phyloP scores from a whole-genome alignment of 257 asterid genomes.

The Capsicum pubescens region DNA sequence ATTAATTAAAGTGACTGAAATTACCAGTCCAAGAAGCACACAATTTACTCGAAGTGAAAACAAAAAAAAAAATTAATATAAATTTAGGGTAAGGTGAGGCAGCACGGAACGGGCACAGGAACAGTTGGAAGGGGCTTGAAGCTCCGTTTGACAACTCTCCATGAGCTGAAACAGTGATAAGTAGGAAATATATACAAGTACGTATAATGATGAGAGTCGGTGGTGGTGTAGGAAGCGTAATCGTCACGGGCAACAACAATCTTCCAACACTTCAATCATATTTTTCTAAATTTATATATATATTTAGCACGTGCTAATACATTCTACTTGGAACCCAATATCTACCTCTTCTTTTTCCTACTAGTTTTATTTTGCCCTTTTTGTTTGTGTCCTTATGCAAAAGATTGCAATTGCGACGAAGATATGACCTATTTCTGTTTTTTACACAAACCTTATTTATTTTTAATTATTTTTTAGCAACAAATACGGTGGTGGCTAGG shows the following conservation, averaged over 20 bases:
- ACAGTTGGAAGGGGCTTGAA: background rate
- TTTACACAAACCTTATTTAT: too few relatives aligned
- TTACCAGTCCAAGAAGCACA: too few relatives aligned
- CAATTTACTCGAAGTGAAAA: too few relatives aligned
- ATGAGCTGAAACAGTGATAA: background rate
- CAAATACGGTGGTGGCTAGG: too few relatives aligned
- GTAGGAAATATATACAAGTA: background rate
- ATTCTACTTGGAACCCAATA: background rate
- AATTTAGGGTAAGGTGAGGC: background rate
- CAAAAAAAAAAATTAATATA: too few relatives aligned
- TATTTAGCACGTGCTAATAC: background rate
- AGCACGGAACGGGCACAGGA: background rate
- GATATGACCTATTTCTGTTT: too few relatives aligned
- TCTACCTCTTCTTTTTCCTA: background rate
- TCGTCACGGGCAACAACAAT: constrained; percentile 44
- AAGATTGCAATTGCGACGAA: too few relatives aligned
- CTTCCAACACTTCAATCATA: constrained; percentile 10
- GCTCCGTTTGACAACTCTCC: constrained; percentile 9
- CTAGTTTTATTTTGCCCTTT: background rate
- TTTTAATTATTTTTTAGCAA: too few relatives aligned
- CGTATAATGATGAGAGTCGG: constrained; percentile 58
- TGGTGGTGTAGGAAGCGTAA: constrained; percentile 57
- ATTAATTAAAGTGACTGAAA: too few relatives aligned
- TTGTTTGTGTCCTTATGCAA: background rate
- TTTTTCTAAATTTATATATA: background rate